phyloP scores from a whole-genome alignment of 164 flowering plant species.

The Taxillus chinensis region DNA sequence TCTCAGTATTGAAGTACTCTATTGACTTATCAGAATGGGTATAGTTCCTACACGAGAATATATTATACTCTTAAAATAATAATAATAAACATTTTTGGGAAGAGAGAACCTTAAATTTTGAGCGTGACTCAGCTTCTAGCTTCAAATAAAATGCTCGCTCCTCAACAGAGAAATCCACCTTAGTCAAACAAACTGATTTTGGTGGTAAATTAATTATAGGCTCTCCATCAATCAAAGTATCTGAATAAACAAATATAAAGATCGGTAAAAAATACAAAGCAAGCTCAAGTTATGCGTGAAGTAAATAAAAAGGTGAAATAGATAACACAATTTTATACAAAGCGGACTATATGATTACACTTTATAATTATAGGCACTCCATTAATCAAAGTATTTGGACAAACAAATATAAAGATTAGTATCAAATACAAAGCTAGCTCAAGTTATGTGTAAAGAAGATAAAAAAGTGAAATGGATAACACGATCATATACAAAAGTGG shows the following conservation, averaged over 20 bases:
- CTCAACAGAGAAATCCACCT: constrained; percentile 69
- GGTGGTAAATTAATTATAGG: constrained; percentile 86
- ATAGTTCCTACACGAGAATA: too few relatives aligned
- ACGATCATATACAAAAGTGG: too few relatives aligned
- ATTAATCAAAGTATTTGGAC: constrained; percentile 55
- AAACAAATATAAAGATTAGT: constrained; percentile 14
- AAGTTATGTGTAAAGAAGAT: neutral
- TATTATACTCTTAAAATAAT: neutral
- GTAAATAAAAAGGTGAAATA: too few relatives aligned
- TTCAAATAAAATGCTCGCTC: constrained; percentile 71
- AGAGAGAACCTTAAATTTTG: constrained; percentile 67
- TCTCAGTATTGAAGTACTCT: too few relatives aligned
- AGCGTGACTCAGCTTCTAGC: constrained; percentile 78
- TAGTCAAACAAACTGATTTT: constrained; percentile 42
- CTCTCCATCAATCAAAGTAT: constrained; percentile 64
- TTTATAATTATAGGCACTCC: constrained; percentile 67
- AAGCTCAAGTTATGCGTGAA: neutral
- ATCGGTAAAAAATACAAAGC: constrained; percentile 10
- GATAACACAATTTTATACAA: too few relatives aligned
- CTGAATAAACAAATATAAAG: constrained; percentile 24
- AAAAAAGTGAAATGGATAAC: too few relatives aligned
- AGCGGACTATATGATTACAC: too few relatives aligned
- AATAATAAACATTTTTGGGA: neutral
- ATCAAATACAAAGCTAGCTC: neutral
- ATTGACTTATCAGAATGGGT: too few relatives aligned